phyloP scores from a whole-genome alignment of 345 rosid genomes.

The Aquilaria sinensis region DNA sequence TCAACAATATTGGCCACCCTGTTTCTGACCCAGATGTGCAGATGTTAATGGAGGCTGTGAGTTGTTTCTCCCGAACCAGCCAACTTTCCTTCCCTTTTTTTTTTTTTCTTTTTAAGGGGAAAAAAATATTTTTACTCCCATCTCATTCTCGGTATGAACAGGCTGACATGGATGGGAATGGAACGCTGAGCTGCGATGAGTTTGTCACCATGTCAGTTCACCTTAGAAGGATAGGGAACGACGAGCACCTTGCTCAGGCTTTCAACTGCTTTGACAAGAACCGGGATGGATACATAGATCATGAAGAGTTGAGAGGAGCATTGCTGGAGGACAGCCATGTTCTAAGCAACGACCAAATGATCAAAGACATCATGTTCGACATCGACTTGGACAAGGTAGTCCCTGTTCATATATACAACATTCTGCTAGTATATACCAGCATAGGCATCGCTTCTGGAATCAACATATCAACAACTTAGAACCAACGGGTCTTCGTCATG shows the following conservation, averaged over 20 bases:
- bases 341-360: slow-evolving; percentile 40
- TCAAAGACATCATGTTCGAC: slow-evolving; percentile 68
- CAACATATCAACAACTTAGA: too few relatives aligned
- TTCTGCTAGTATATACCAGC: too few relatives aligned
- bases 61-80: slow-evolving; percentile 6
- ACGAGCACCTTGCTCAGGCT: slow-evolving; percentile 60
- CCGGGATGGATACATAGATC: slow-evolving; percentile 55
- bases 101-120: too few relatives aligned
- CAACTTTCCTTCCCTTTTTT: too few relatives aligned
- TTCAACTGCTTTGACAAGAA: slow-evolving; percentile 70
- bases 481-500: too few relatives aligned
- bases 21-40: slow-evolving; percentile 64
- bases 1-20: slow-evolving; percentile 45
- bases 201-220: slow-evolving; percentile 76
- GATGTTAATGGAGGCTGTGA: slow-evolving; percentile 76
- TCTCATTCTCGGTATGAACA: not conserved
- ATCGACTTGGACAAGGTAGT: slow-evolving; percentile 80
- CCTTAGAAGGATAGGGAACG: slow-evolving; percentile 53
- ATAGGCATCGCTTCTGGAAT: too few relatives aligned
- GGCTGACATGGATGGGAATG: slow-evolving; percentile 80
- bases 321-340: slow-evolving; percentile 33
- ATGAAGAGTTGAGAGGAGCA: slow-evolving; percentile 66
- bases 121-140: too few relatives aligned
- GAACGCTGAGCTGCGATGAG: slow-evolving; percentile 67
- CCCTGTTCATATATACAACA: too few relatives aligned